Percentiles rank a stretch among this genome's conserved stretches.
These are phyloP conservation scores for Daedaleopsis sinensis DNA, from an alignment of 768 basidiomycete species.

Conservation along the genomic window DNA sequence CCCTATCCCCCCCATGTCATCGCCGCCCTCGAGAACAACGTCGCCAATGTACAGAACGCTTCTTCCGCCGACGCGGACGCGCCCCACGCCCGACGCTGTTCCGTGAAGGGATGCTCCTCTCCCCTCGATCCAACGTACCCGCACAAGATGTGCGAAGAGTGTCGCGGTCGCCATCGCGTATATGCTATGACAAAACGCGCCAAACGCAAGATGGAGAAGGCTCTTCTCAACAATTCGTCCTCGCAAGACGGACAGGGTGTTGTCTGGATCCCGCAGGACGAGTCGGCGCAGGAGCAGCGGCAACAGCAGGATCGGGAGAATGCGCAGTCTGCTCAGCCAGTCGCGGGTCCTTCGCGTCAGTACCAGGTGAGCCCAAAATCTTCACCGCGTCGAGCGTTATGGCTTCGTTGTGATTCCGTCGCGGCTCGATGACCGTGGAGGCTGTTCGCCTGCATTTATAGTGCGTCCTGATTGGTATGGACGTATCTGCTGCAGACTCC, in stretches of 20 bases:
- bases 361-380: slow-evolving; percentile 5
- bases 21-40: slow-evolving; percentile 1
- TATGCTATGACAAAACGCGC: slow-evolving; percentile 56
- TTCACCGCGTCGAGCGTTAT: too few species aligned
- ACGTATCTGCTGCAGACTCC: not conserved
- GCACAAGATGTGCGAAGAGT: slow-evolving; percentile 57
- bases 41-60: not conserved
- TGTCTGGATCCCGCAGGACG: slow-evolving; percentile 32
- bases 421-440: not conserved
- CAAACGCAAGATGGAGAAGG: slow-evolving; percentile 54
- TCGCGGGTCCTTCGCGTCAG: slow-evolving; percentile 14
- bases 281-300: slow-evolving; percentile 10
- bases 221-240: slow-evolving; percentile 29
- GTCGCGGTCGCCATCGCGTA: slow-evolving; percentile 51
- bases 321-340: slow-evolving; percentile 1
- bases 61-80: not conserved
- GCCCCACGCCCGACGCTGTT: slow-evolving; percentile 34
- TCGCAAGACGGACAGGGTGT: slow-evolving; percentile 24
- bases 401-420: not conserved
- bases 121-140: slow-evolving; percentile 32
- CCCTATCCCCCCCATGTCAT: slow-evolving; percentile 10
- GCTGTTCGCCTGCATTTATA: not conserved
- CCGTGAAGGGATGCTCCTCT: slow-evolving; percentile 48
- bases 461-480: not conserved
- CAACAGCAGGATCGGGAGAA: slow-evolving; percentile 8